Percentiles rank a stretch among this genome's conserved stretches.
These are phyloP conservation scores for Russula dissimulans DNA, from an alignment of 768 basidiomycete genomes.

Conservation along the genomic window DNA sequence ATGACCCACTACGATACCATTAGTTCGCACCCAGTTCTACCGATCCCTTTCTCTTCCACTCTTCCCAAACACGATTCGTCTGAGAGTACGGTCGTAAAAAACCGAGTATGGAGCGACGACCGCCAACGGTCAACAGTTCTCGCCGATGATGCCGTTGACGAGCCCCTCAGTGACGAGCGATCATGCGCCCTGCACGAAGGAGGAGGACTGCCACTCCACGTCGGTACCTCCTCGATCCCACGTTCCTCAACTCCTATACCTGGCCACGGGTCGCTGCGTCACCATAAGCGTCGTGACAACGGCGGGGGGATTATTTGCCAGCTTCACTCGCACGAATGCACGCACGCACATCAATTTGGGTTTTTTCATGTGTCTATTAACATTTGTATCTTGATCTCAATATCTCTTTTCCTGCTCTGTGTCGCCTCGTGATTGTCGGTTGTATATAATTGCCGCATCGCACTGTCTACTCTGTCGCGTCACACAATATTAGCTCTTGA, in stretches of 20 bases:
- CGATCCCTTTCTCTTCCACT: slow-evolving; percentile 1
- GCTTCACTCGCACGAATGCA: not conserved
- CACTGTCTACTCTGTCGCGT: not conserved
- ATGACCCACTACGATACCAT: not conserved
- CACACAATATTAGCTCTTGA: not conserved
- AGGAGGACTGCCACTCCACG: not conserved
- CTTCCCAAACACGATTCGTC: not conserved
- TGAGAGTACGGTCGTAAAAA: slow-evolving; percentile 3
- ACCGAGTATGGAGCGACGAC: not conserved
- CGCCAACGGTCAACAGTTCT: not conserved
- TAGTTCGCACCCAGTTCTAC: not conserved
- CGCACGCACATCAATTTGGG: not conserved
- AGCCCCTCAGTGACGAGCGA: not conserved
- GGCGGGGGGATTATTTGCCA: slow-evolving; percentile 10
- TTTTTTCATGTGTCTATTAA: not conserved
- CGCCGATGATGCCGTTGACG: not conserved
- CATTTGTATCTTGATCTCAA: slow-evolving; percentile 7
- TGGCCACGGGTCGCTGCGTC: not conserved
- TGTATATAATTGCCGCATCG: slow-evolving; percentile 10
- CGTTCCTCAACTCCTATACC: not conserved
- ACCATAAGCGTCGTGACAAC: slow-evolving; percentile 17
- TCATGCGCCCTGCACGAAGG: not conserved
- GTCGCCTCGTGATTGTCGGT: not conserved
- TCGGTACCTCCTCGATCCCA: not conserved
- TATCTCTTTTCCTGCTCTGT: not conserved